phyloP scores from a whole-genome alignment of 352 stramenopile genomes.

The Globisporangium canariense region DNA sequence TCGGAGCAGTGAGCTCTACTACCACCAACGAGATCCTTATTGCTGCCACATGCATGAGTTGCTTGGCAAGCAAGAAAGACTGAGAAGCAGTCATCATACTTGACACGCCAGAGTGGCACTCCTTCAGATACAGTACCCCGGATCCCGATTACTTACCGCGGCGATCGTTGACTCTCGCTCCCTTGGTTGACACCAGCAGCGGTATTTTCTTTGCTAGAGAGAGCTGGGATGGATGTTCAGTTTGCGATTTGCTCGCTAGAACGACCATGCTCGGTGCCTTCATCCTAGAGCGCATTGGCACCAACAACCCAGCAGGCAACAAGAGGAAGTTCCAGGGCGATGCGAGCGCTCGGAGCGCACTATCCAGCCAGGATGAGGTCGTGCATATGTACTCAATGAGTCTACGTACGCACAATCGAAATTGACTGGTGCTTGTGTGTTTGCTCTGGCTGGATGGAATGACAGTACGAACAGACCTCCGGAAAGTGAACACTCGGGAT shows the following conservation, averaged over 20 bases:
- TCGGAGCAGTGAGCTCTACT: neutral
- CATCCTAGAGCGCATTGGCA: neutral
- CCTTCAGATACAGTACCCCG: too few relatives aligned
- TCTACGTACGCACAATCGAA: neutral
- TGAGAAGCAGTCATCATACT: too few relatives aligned
- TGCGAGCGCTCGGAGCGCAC: neutral
- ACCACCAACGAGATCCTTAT: too few relatives aligned
- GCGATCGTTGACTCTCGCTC: too few relatives aligned
- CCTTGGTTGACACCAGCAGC: neutral
- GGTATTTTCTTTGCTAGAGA: neutral
- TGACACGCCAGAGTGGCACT: too few relatives aligned
- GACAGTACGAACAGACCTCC: neutral
- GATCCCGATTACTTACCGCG: too few relatives aligned
- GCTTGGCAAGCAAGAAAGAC: too few relatives aligned
- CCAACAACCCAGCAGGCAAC: neutral
- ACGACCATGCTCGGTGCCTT: neutral
- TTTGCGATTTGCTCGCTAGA: neutral
- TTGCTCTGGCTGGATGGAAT: neutral
- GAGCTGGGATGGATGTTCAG: neutral
- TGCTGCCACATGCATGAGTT: too few relatives aligned
- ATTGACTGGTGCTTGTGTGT: neutral
- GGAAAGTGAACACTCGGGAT: slow-evolving; percentile 7
- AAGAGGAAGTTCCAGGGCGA: neutral
- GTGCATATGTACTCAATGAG: neutral
- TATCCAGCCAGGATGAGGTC: neutral